Conservation (phyloP, 225 moss, liverwort and hornwort genomes). For the Pleurozium schreberi region DNA sequence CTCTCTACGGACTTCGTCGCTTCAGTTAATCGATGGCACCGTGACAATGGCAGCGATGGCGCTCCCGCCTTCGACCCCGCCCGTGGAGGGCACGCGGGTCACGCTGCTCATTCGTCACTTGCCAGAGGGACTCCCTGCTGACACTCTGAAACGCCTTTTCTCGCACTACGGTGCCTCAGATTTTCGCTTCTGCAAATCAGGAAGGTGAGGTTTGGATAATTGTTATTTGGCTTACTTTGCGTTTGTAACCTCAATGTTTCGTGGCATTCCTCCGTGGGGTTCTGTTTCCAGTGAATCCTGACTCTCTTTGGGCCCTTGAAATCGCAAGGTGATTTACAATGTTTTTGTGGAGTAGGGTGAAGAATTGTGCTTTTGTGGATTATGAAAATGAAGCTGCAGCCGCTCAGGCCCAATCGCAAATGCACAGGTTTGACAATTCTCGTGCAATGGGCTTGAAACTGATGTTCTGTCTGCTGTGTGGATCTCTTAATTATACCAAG, state of each 20-base stretch:
- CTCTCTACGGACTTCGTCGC: too few species aligned
- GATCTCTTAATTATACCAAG: background rate
- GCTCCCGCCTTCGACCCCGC: background rate
- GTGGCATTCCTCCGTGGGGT: background rate
- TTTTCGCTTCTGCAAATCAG: constrained; percentile 29
- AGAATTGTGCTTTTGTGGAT: constrained; percentile 48
- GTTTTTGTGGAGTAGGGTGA: constrained; percentile 19
- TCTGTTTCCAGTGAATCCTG: background rate
- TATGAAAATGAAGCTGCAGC: constrained; percentile 32
- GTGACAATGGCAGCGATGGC: constrained; percentile 8
- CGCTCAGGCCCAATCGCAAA: constrained; percentile 41
- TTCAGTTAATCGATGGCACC: background rate
- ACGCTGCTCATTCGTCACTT: constrained; percentile 47
- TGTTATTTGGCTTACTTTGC: background rate
- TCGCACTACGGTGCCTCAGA: constrained; percentile 42
- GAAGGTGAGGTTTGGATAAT: constrained; percentile 2
- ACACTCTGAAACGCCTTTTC: constrained; percentile 40
- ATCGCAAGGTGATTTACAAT: background rate
- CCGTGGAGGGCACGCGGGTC: background rate
- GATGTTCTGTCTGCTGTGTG: background rate
- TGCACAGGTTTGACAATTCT: constrained; percentile 27
- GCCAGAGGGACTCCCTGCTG: constrained; percentile 32
- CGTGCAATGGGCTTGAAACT: background rate
- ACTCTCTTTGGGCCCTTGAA: background rate
- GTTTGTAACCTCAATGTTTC: background rate